Evolutionary conservation across 2,329 filamentous ascomycete genomes (phyloP), one percentile per base, ranked within the genome.

Genomic region (Diaporthe velutina): DNA sequence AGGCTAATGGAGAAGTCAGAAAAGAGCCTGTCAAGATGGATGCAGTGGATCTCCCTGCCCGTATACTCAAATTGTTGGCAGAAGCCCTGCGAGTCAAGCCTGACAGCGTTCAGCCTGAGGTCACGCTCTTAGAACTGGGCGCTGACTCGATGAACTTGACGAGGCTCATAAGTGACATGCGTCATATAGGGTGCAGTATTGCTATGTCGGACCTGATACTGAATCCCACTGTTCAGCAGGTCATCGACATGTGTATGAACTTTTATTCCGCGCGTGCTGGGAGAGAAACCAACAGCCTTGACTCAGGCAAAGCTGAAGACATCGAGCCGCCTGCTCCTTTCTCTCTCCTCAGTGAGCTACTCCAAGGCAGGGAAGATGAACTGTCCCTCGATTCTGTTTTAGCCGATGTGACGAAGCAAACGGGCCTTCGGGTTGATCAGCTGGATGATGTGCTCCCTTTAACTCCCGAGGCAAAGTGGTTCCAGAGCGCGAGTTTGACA

Each of bases 71-170:
- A 22, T 25, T 54, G 3, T 30, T 71, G 17, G 33, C 25, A 35
- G 42, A 40, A 12, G 55, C n/a, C n/a, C 22, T 71, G 10, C 70
- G 70, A 13, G 33, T 52, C 5, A 33, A 52, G n/a, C 15, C 15
- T 3, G 55, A 38, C 1, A 42, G 12, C 0, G 15, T 71, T n/a
- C 33, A 54, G n/a, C 55, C 42, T 42, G 6, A 22, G 2, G 48
- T 50, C 2, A 71, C 70, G 19, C 55, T 71, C 8, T 30, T 71
- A 13, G 70, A 71, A 17, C 12, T 71, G 7, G 70, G 70, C 9
- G 70, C 70, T 15, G 70, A 71, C 57, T 71, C 70, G 25, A 71
- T 71, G 70, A 71, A 25, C n/a, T 30, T 71, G 57, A 61, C 70
- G 3, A 42, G 70, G 48, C 45, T 61, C 33, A 25, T 61, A 15